These are phyloP conservation scores for thale cress (Arabidopsis thaliana) DNA, from an alignment of 345 rosid genomes.

Conservation along the genomic window DNA sequence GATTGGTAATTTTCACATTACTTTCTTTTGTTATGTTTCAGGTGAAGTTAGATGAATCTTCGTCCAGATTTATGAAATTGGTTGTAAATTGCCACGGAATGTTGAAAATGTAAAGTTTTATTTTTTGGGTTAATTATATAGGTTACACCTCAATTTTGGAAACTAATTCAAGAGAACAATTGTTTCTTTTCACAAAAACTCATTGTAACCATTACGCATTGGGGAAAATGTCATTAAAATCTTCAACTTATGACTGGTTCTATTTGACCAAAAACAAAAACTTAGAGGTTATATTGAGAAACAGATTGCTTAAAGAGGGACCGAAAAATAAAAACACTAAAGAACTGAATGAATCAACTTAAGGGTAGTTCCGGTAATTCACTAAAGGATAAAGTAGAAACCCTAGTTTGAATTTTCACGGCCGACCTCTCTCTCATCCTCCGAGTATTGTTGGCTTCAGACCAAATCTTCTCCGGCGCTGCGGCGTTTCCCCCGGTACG, in stretches of 20 bases:
- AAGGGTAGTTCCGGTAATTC: slow-evolving; percentile 15
- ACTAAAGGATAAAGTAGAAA: slow-evolving; percentile 5
- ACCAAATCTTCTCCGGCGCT: slow-evolving; percentile 28
- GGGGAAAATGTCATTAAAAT: too few relatives aligned
- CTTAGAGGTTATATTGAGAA: neutral
- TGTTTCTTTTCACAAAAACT: slow-evolving; percentile 1
- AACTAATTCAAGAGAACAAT: neutral
- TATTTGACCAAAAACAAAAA: neutral
- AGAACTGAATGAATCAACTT: neutral
- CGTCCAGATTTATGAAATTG: too few relatives aligned
- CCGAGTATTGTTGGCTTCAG: neutral
- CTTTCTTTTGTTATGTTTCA: slow-evolving; percentile 4
- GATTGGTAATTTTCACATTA: neutral
- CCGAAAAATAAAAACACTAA: neutral
- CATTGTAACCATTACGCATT: slow-evolving; percentile 16
- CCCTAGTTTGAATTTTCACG: slow-evolving; percentile 33
- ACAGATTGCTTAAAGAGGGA: slow-evolving; percentile 8
- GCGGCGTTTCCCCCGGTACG: slow-evolving; percentile 40
- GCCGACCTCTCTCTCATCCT: slow-evolving; percentile 29
- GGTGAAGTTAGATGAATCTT: too few relatives aligned
- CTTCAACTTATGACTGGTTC: neutral
- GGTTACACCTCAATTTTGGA: slow-evolving; percentile 17
- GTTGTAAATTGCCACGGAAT: too few relatives aligned
- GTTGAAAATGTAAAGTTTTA: neutral
- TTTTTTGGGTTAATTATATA: neutral